Conservation (phyloP, 306 rosid genomes). For the Vigna trinervia region DNA sequence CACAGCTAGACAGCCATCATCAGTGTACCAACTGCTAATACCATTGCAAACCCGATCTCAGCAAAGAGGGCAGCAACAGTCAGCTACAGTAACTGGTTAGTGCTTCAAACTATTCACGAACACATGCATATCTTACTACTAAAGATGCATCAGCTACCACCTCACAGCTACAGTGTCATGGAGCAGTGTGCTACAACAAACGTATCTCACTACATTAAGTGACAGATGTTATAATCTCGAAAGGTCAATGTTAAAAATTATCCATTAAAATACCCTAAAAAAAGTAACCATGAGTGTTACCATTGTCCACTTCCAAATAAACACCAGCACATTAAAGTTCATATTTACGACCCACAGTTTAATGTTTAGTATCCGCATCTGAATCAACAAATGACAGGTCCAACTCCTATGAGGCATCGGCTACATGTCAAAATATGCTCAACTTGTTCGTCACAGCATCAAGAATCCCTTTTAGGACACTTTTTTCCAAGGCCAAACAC, state of each 20-base stretch:
- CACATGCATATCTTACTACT: constrained; percentile 49
- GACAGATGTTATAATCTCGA: constrained; percentile 51
- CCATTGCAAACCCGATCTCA: constrained; percentile 58
- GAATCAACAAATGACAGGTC: constrained; percentile 53
- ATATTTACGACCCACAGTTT: constrained; percentile 44
- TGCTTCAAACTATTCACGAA: constrained; percentile 58
- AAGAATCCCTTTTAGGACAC: constrained; percentile 48
- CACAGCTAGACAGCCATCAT: constrained; percentile 52
- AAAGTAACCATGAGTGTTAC: constrained; percentile 54
- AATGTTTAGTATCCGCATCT: constrained; percentile 51
- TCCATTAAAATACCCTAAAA: constrained; percentile 42
- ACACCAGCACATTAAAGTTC: constrained; percentile 52
- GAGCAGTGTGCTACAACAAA: constrained; percentile 56
- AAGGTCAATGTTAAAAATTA: constrained; percentile 43
- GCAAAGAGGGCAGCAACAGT: constrained; percentile 59
- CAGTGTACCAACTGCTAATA: constrained; percentile 45
- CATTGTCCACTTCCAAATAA: constrained; percentile 44
- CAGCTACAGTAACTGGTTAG: constrained; percentile 55
- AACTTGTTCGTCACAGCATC: constrained; percentile 59
- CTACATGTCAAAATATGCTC: constrained; percentile 58
- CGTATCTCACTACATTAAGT: constrained; percentile 63
- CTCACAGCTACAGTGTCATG: constrained; percentile 59
- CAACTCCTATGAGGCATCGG: constrained; percentile 58
- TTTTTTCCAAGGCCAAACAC: constrained; percentile 42
- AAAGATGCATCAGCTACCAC: constrained; percentile 62